Evolutionary conservation across 345 rosid genomes (phyloP), one percentile per base, ranked within the genome.

Genomic region (Salix suchowensis): DNA sequence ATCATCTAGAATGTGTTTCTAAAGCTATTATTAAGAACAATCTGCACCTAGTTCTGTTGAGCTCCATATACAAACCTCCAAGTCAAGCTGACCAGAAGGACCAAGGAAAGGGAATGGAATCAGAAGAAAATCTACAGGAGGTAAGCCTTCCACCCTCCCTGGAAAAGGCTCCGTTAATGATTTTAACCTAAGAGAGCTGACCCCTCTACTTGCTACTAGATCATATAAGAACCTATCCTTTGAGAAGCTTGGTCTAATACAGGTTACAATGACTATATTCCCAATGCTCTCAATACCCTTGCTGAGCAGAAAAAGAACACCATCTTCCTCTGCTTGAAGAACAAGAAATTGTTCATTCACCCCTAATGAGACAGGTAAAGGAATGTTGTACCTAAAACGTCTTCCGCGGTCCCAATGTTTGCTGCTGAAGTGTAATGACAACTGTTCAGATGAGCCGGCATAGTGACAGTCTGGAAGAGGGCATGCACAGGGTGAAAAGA

Each of bases 261-360:
- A 77, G 21, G 85, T 85, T 71, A 85, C 30, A 76, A 66, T 79
- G 30, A 79, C 73, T 16, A 76, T 70, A 67, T 76, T 76, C 23
- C 90, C 90, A 0, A 85, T 70, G 9, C 54, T 36, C 71, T 68
- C 83, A 3, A 54, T 18, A 4, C 79, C 50, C 67, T 76, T 83
- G 83, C 74, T 83, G 44, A 85, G 85, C 54, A 87, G 70, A 39
- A 87, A 87, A 64, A 85, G 85, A 46, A 78, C 62, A 40, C 85
- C 90, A 14, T 87, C 88, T 68, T 82, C 85, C 79, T 84, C 87
- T 26, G 86, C 87, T 78, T 87, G 90, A 42, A 85, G 87, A 65
- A 87, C 78, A 19, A 87, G 82, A 40, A 78, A 80, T 32, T 70
- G 79, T n/a, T 81, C 84, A 2, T 77, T 68, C 72, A 48, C 58